Evolutionary conservation across 176 grass and related monocot species (phyloP), one percentile per base, ranked within the genome.

Genomic region (Puccinellia tenuiflora): DNA sequence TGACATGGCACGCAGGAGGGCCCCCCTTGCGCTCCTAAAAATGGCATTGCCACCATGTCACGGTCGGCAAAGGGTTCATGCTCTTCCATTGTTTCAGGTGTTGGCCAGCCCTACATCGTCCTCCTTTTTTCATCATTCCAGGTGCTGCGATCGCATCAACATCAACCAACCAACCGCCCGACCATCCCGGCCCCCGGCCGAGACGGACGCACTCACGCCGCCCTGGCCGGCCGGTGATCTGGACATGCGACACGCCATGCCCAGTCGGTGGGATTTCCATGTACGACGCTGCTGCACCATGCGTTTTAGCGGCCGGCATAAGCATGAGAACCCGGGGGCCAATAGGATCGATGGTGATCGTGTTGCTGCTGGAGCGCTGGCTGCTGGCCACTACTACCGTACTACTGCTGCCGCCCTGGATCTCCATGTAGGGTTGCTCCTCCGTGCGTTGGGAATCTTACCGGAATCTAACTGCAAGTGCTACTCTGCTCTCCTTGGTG

Each of bases 111-210:
- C 57, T 61, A 61, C 6, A 39, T n/a, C n/a, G 67, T n/a, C 6
- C n/a, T 24, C 39, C 69, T 43, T 50, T 73, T 73, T 73, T 50
- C 70, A 73, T 73, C 70, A 73, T 48, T 73, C 8, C 70, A 73
- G 70, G 42, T 48, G 70, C 70, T 50, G 43, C 70, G 42, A 73
- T 73, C 70, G 70, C 70, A 73, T 38, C 42, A 16, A 66, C 62
- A 66, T 66, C 16, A 66, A 52, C 4, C 16, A 66, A 52, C 4
- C 18, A 53, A 14, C 10, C 25, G 4, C 69, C 70, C 70, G 70
- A 73, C 70, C 70, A 48, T 25, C 15, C 26, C 42, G 42, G 70
- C 24, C 70, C 43, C 70, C 70, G 70, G 70, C 16, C 70, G 43
- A 48, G 42, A 73, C 25, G 70, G 45, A 73, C 70, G 70, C 70